Conservation (phyloP, 352 stramenopile genomes). For the Phytophthora boehmeriae region DNA sequence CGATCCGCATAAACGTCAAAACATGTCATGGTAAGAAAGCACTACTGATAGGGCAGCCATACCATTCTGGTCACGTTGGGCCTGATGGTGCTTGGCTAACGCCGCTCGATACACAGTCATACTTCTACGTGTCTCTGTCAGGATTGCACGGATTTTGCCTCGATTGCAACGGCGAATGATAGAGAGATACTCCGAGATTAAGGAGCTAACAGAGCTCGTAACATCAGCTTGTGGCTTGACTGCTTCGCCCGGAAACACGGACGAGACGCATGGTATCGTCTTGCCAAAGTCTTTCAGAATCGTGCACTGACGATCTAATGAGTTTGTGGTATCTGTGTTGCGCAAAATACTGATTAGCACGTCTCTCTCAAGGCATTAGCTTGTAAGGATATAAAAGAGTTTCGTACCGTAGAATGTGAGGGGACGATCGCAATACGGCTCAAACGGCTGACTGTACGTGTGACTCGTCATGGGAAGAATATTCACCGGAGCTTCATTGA, state of each 20-base stretch:
- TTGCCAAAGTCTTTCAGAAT: constrained; percentile 47
- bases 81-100: constrained; percentile 14
- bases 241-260: constrained; percentile 29
- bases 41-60: not conserved
- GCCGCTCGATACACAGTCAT: constrained; percentile 24
- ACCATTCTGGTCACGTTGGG: constrained; percentile 12
- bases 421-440: constrained; percentile 23
- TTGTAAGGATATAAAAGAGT: not conserved
- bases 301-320: constrained; percentile 27
- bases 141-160: constrained; percentile 33
- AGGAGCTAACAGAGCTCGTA: constrained; percentile 25
- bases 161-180: constrained; percentile 36
- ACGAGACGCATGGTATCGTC: constrained; percentile 35
- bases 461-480: constrained; percentile 12
- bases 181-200: constrained; percentile 32
- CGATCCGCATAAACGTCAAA: constrained; percentile 13
- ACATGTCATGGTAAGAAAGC: not conserved
- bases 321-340: constrained; percentile 34
- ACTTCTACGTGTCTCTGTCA: constrained; percentile 33
- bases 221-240: constrained; percentile 33
- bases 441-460: constrained; percentile 18
- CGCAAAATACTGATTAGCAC: constrained; percentile 8
- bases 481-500: constrained; percentile 26
- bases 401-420: constrained; percentile 43
- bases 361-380: not conserved